Percentiles rank a stretch among this genome's conserved stretches.
phyloP scores from a whole-genome alignment of 805 yeast genomes.

The Schwanniomyces yamadae region DNA sequence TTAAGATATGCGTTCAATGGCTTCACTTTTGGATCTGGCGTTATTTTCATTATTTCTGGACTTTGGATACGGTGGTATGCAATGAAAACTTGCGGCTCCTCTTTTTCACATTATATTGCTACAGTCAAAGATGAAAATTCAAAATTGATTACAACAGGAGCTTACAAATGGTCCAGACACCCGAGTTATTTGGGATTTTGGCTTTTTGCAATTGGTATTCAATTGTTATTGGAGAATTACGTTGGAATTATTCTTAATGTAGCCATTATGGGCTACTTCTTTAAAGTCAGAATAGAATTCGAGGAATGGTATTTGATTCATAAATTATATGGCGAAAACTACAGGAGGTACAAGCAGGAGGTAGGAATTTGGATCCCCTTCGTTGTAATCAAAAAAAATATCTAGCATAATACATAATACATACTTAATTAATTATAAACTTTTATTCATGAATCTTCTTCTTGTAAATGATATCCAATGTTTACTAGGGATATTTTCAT shows the following conservation, averaged over 20 bases:
- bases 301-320: slow-evolving; percentile 34
- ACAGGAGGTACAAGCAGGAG: slow-evolving; percentile 20
- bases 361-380: slow-evolving; percentile 32
- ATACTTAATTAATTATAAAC: slow-evolving; percentile 41
- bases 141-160: slow-evolving; percentile 30
- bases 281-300: slow-evolving; percentile 27
- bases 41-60: slow-evolving; percentile 20
- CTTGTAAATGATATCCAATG: slow-evolving; percentile 95
- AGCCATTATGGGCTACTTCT: slow-evolving; percentile 23
- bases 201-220: slow-evolving; percentile 31
- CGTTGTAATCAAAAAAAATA: slow-evolving; percentile 10
- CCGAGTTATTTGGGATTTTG: slow-evolving; percentile 42
- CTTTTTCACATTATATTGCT: slow-evolving; percentile 34
- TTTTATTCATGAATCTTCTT: slow-evolving; percentile 93
- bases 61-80: slow-evolving; percentile 26
- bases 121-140: slow-evolving; percentile 13
- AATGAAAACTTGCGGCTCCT: slow-evolving; percentile 33
- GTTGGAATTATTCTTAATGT: slow-evolving; percentile 15
- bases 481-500: slow-evolving; percentile 66
- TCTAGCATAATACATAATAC: slow-evolving; percentile 4
- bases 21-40: not conserved
- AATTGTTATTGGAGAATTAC: slow-evolving; percentile 24
- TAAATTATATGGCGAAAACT: slow-evolving; percentile 26
- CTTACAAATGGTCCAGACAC: slow-evolving; percentile 31
- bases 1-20: not conserved